Evolutionary conservation across 208 protist species (phyloP).

Genomic region (Crithidia expoeki): DNA sequence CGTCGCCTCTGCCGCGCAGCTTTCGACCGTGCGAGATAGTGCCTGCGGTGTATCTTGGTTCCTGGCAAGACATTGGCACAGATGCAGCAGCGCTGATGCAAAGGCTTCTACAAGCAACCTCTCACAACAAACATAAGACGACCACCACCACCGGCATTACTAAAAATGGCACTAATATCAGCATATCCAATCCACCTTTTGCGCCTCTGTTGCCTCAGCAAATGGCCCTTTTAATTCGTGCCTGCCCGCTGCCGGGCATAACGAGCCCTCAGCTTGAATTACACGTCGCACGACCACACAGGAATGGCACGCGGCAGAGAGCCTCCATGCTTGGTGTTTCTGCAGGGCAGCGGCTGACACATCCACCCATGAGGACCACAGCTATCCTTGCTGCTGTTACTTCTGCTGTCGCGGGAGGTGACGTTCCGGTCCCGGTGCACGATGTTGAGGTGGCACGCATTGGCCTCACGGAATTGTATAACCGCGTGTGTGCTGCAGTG

Average conservation of each 20-base stretch:
- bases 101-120: constrained; percentile 15
- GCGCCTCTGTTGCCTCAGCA: constrained; percentile 13
- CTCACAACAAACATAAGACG: neutral
- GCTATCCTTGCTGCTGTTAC: neutral
- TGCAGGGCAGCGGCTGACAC: neutral
- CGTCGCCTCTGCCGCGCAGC: constrained; percentile 25
- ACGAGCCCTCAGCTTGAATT: constrained; percentile 25
- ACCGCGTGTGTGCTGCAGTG: constrained; percentile 5
- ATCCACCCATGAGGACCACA: no score
- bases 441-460: constrained; percentile 10
- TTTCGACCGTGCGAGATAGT: constrained; percentile 68
- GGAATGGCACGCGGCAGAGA: neutral
- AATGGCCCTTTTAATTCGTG: constrained; percentile 43
- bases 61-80: constrained; percentile 40
- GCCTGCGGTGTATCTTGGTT: constrained; percentile 63
- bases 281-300: constrained; percentile 16
- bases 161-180: no score
- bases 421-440: neutral
- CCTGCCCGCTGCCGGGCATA: constrained; percentile 27
- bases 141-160: neutral
- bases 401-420: neutral
- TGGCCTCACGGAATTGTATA: constrained; percentile 15
- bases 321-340: neutral
- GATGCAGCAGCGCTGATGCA: constrained; percentile 29
- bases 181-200: no score